phyloP scores from a whole-genome alignment of 345 rosid genomes.

The Aurinia saxatilis region DNA sequence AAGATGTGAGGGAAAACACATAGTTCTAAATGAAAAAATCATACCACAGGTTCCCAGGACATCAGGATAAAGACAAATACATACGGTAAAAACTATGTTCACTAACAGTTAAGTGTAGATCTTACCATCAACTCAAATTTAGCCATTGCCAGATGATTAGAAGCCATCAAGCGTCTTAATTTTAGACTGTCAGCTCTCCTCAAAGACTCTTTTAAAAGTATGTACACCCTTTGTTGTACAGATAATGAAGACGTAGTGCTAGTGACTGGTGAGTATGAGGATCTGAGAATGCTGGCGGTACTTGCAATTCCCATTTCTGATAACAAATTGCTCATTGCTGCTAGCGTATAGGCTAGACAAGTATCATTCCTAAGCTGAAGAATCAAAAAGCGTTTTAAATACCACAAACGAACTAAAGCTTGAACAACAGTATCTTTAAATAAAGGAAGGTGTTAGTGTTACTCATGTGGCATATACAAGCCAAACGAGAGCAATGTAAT shows the following conservation, averaged over 20 bases:
- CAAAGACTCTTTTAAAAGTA: conserved; percentile 70
- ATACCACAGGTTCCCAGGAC: background rate
- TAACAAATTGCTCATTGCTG: conserved; percentile 83
- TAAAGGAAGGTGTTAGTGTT: background rate
- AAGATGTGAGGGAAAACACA: background rate
- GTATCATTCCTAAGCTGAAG: conserved; percentile 85
- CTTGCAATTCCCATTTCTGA: conserved; percentile 80
- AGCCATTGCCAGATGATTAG: conserved; percentile 93
- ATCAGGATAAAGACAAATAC: background rate
- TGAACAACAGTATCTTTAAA: background rate
- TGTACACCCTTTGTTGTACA: conserved; percentile 83
- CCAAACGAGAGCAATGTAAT: background rate
- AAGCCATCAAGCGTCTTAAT: conserved; percentile 74
- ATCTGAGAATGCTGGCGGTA: conserved; percentile 62
- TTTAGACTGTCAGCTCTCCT: conserved; percentile 83
- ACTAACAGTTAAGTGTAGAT: conserved; percentile 6
- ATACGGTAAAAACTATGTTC: background rate
- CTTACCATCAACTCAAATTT: conserved; percentile 83
- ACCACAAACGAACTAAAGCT: conserved; percentile 4
- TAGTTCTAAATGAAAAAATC: background rate
- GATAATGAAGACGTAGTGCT: conserved; percentile 62
- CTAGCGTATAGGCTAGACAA: conserved; percentile 91
- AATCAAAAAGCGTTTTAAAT: conserved; percentile 11
- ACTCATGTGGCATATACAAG: background rate
- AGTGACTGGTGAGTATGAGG: conserved; percentile 60